Base-by-base conservation (phyloP, 179 eudicot genomes). In the Beta macrorhiza region DNA sequence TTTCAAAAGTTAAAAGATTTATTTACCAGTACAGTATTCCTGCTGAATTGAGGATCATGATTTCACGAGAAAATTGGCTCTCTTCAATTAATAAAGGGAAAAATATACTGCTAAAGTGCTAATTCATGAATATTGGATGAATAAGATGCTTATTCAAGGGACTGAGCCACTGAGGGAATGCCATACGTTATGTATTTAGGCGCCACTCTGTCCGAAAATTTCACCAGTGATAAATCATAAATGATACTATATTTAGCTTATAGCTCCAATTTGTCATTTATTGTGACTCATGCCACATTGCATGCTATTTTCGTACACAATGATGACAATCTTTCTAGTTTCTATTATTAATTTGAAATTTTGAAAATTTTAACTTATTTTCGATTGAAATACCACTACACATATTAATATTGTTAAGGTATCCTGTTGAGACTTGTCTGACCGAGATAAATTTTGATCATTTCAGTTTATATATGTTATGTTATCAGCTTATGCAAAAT, bases 1-100 rank as follows among this genome's bases (percentile, higher is more conserved):
- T 37, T 37, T 37, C 10, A 25, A 25, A 25, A 25, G 25, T 25
- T 5, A 49, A 49, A 49, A 49, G 53, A 22, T 25, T 63, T 2
- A 63, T 63, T 17, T 61, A 56, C 59, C 10, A 49, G 25, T 22
- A 22, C 16, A 15, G 0, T 15, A 2, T 7, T 63, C 0, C 14
- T 63, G 3, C n/a, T 29, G 3, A 20, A 63, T 63, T 22, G 15
- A 25, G 37, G 7, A 20, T 63, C 67, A 22, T 72, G 11, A 20
- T 51, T 72, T 72, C 75, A 72, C 75, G 75, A 13, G 59, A 11
- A 10, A 7, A n/a, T 72, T 20, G 57, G 74, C 74, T 71, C 74
- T 71, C 29, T n/a, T 3, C 10, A 29, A 37, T 68, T 17, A 17
- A 42, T 44, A 47, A 67, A n/a, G 11, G 64, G 20, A n/a, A n/a